Evolutionary conservation across 257 asterid genomes (phyloP), one percentile per base, ranked within the genome.

Genomic region (Solanum virginianum): DNA sequence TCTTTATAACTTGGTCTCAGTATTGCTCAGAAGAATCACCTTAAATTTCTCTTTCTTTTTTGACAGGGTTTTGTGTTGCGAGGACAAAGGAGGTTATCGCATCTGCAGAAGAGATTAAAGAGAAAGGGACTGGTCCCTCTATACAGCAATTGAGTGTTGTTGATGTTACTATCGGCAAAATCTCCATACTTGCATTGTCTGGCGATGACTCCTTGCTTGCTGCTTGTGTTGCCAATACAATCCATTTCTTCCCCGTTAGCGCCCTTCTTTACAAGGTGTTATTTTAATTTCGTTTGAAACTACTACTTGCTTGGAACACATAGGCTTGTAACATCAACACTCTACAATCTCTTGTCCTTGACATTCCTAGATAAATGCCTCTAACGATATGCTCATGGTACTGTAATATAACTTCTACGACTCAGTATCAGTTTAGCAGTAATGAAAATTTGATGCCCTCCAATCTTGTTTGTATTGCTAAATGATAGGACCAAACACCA

Each of bases 61-160:
- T 86, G 86, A 90, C 86, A 95, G 98, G 98, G 89, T 95, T 96
- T 90, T 96, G 89, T 92, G 99, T 92, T 86, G 92, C 92, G 74
- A 90, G 92, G 92, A 96, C 98, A 10, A 88, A 90, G 90, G 97
- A 95, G 77, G 93, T 95, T 68, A 91, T 92, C 89, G 85, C 70
- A 53, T 82, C 95, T 10, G 99, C 98, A 4, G 89, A 87, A 90
- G 92, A 90, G 85, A 85, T 94, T 68, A 91, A 93, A 88, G 92
- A 90, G 57, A 90, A 90, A 20, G 85, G 88, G 26, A 82, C 86
- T 10, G 94, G 93, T 4, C 87, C 57, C 20, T 92, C 95, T 20
- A 53, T 96, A 77, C 89, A 90, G 85, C 94, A 96, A 74, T 83
- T 91, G 65, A 87, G 98, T 84, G 80, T 91, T 45, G 90, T 94